Conservation (phyloP, 306 rosid species). For the Cyamopsis tetragonoloba region DNA sequence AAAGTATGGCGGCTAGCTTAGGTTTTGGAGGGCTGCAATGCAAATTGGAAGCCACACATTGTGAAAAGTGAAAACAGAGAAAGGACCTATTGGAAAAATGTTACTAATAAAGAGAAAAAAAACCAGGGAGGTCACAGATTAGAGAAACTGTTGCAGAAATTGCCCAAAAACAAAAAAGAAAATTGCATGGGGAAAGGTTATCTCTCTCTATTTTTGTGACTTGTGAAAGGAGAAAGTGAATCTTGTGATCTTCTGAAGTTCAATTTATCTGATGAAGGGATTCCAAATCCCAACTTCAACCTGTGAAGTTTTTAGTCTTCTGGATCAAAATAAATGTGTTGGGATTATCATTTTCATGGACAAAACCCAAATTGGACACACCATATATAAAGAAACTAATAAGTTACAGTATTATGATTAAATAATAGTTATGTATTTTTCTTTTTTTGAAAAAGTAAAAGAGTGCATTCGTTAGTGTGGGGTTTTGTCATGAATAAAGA, state of each 20-base stretch:
- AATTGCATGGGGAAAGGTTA: constrained; percentile 26
- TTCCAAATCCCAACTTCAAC: constrained; percentile 31
- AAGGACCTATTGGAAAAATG: neutral
- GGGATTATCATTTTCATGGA: constrained; percentile 11
- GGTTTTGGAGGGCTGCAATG: neutral
- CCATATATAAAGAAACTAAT: neutral
- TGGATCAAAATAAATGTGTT: constrained; percentile 16
- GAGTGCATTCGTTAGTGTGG: neutral
- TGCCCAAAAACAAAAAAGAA: constrained; percentile 17
- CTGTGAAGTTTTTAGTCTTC: constrained; percentile 8
- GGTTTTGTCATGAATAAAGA: constrained; percentile 22
- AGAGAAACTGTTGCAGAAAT: neutral
- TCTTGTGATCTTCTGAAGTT: constrained; percentile 33
- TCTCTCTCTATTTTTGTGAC: constrained; percentile 18
- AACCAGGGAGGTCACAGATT: neutral
- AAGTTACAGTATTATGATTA: neutral
- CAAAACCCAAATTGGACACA: neutral
- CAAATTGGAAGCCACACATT: neutral
- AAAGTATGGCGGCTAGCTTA: constrained; percentile 2
- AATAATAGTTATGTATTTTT: neutral
- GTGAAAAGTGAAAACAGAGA: neutral
- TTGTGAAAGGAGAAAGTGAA: neutral
- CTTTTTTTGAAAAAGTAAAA: too few species aligned
- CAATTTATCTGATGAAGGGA: constrained; percentile 1
- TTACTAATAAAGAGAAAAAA: neutral